Conservation (phyloP, 345 rosid species). For the Arabidopsis suecica region DNA sequence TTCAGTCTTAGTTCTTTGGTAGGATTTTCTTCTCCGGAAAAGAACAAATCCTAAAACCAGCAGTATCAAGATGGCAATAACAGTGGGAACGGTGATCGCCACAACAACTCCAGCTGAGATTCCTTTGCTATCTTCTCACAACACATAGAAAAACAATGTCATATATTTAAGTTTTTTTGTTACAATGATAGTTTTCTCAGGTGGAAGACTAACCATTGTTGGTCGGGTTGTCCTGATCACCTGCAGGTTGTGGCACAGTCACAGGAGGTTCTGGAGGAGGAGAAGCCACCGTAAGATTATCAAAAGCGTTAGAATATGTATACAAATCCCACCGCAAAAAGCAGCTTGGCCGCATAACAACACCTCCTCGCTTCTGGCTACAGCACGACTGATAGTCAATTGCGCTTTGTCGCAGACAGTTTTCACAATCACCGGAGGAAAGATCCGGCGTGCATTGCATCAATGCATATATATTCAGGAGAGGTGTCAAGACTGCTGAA, state of each 20-base stretch:
- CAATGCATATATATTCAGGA: slow-evolving; percentile 9
- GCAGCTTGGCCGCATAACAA: slow-evolving; percentile 32
- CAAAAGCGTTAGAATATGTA: slow-evolving; percentile 28
- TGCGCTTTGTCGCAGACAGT: slow-evolving; percentile 21
- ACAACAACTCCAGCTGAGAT: slow-evolving; percentile 24
- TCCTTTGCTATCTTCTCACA: slow-evolving; percentile 28
- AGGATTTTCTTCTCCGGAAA: slow-evolving; percentile 26
- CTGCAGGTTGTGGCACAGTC: slow-evolving; percentile 15
- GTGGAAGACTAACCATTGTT: slow-evolving; percentile 19
- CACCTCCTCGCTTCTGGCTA: slow-evolving; percentile 24
- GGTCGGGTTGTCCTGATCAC: neutral
- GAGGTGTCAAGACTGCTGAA: neutral
- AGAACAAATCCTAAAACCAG: slow-evolving; percentile 15
- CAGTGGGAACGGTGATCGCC: slow-evolving; percentile 5
- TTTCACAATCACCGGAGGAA: slow-evolving; percentile 12
- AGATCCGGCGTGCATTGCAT: slow-evolving; percentile 34
- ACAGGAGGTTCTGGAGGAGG: slow-evolving; percentile 17
- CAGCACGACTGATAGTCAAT: neutral
- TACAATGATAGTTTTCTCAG: neutral
- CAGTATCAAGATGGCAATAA: slow-evolving; percentile 8
- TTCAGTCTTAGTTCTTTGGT: slow-evolving; percentile 8
- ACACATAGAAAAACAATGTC: neutral
- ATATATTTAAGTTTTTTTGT: neutral
- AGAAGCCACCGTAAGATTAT: neutral
- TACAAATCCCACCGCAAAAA: slow-evolving; percentile 42